These are phyloP conservation scores for Echium plantagineum DNA, from an alignment of 257 asterid genomes.

Conservation along the genomic window DNA sequence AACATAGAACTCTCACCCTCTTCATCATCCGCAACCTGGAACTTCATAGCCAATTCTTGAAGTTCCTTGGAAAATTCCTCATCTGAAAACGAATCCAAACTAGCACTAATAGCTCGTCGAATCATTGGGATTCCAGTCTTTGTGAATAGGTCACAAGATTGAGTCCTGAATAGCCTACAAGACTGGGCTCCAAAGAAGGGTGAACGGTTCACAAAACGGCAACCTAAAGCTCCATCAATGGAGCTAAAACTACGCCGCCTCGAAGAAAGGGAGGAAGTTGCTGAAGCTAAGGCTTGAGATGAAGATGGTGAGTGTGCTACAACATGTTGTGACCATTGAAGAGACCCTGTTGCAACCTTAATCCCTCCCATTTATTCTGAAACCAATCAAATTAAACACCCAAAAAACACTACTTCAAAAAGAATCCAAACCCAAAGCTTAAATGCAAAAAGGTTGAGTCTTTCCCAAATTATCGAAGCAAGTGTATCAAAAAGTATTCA, in stretches of 20 bases:
- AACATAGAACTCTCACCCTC: slow-evolving; percentile 9
- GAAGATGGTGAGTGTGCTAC: slow-evolving; percentile 66
- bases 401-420: too few species aligned
- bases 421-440: too few species aligned
- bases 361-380: slow-evolving; percentile 35
- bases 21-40: slow-evolving; percentile 25
- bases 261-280: slow-evolving; percentile 28
- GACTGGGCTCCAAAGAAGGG: slow-evolving; percentile 25
- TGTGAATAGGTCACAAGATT: background rate
- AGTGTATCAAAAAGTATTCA: too few species aligned
- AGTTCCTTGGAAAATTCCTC: slow-evolving; percentile 64
- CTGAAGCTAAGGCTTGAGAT: slow-evolving; percentile 52
- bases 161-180: slow-evolving; percentile 32
- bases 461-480: too few species aligned
- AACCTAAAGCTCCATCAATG: too few species aligned
- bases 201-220: background rate
- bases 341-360: slow-evolving; percentile 49
- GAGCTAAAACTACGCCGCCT: slow-evolving; percentile 27
- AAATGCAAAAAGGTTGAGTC: too few species aligned
- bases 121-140: slow-evolving; percentile 22
- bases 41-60: slow-evolving; percentile 36
- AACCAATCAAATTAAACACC: too few species aligned
- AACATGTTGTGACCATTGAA: slow-evolving; percentile 63
- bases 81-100: slow-evolving; percentile 64
- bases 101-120: slow-evolving; percentile 36